A percentile compares a stretch with the other conserved stretches of the same genome.
Evolutionary conservation across 495 filamentous ascomycete species (phyloP).

Genomic region (Aspergillus homomorphus): DNA sequence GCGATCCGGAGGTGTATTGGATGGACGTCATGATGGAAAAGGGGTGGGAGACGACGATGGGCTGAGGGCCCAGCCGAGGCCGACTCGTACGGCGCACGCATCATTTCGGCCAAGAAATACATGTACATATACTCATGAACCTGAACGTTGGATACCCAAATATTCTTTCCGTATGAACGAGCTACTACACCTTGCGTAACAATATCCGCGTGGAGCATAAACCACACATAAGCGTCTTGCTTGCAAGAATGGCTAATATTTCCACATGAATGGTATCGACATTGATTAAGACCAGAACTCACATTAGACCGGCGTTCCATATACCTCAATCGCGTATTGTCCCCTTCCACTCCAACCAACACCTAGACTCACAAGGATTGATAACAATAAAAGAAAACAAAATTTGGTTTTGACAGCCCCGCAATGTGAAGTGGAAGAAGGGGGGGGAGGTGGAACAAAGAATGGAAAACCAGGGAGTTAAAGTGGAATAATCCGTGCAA

Average conservation of each 20-base stretch:
- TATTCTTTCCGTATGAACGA: background rate
- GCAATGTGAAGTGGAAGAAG: conserved; percentile 1
- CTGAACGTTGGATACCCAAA: conserved; percentile 2
- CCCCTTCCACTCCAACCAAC: background rate
- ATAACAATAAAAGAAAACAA: background rate
- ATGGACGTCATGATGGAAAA: conserved; percentile 58
- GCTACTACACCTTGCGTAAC: background rate
- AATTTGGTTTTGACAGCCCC: background rate
- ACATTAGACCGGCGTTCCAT: background rate
- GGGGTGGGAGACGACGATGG: conserved; percentile 58
- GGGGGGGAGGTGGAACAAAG: conserved; percentile 2
- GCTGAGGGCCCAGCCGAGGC: too few relatives aligned
- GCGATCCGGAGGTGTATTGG: conserved; percentile 44
- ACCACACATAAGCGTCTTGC: background rate
- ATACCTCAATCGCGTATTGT: background rate
- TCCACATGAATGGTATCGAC: background rate
- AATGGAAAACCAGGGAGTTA: background rate
- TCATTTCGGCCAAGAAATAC: background rate
- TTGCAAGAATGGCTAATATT: background rate
- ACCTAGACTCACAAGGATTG: background rate
- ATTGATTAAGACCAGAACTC: background rate
- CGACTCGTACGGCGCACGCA: too few relatives aligned
- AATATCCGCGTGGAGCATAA: background rate
- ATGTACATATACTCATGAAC: conserved; percentile 21
- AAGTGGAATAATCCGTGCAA: background rate